phyloP scores from a whole-genome alignment of 2,329 filamentous ascomycete genomes.

The Hypoxylon sp. region DNA sequence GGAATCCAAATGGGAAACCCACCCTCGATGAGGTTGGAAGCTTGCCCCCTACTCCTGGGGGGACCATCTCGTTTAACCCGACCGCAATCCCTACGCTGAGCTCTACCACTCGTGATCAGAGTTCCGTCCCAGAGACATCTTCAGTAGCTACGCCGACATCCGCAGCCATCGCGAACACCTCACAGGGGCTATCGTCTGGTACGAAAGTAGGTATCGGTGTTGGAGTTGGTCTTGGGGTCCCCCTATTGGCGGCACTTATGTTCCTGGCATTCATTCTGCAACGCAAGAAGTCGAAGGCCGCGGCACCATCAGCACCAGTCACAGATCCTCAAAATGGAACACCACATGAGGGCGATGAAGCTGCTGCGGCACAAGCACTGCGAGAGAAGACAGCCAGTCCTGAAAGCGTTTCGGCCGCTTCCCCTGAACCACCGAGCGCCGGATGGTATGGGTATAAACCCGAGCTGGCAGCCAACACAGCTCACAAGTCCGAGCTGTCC shows the following conservation, averaged over 20 bases:
- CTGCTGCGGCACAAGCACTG: constrained; percentile 1
- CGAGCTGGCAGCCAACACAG: constrained; percentile 43
- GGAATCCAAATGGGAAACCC: constrained; percentile 46
- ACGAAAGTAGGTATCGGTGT: constrained; percentile 46
- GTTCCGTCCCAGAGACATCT: constrained; percentile 3
- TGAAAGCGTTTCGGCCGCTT: constrained; percentile 16
- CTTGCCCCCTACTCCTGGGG: constrained; percentile 47
- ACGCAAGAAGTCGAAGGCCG: constrained; percentile 30
- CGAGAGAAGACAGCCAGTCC: constrained; percentile 29
- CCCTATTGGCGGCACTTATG: constrained; percentile 33
- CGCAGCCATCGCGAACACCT: constrained; percentile 1
- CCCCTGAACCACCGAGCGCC: constrained; percentile 33
- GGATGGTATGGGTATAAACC: constrained; percentile 42
- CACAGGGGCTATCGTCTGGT: constrained; percentile 38
- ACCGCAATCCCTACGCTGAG: constrained; percentile 44
- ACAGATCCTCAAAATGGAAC: constrained; percentile 16
- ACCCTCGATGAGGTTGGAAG: constrained; percentile 45
- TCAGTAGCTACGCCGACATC: constrained; percentile 25
- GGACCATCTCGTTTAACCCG: constrained; percentile 49
- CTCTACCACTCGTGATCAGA: constrained; percentile 1
- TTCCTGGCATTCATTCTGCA: constrained; percentile 40
- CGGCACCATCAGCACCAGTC: constrained; percentile 5
- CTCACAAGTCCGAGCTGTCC: constrained; percentile 41
- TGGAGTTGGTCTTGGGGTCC: constrained; percentile 45
- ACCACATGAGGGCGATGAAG: constrained; percentile 5